phyloP scores from a whole-genome alignment of 495 filamentous ascomycete species.

The Hyaloscypha variabilis region DNA sequence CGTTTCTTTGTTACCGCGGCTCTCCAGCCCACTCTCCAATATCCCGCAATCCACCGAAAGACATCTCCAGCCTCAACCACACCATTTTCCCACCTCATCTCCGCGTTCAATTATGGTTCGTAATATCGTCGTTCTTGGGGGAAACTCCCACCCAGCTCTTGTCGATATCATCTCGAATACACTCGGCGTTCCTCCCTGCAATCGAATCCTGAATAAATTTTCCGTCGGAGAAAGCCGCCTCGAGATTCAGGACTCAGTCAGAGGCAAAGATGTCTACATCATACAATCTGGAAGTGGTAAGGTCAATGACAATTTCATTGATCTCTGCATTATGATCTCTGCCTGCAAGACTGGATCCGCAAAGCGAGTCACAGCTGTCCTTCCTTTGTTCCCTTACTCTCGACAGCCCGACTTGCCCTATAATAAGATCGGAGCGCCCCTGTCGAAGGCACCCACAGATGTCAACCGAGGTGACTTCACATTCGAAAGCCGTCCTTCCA shows the following conservation, averaged over 20 bases:
- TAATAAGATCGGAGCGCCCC: slow-evolving; percentile 88
- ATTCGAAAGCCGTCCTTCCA: slow-evolving; percentile 89
- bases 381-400: slow-evolving; percentile 95
- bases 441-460: slow-evolving; percentile 66
- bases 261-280: slow-evolving; percentile 97
- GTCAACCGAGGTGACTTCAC: slow-evolving; percentile 70
- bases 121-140: slow-evolving; percentile 92
- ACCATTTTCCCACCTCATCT: neutral
- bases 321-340: slow-evolving; percentile 94
- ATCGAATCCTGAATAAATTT: slow-evolving; percentile 87
- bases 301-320: slow-evolving; percentile 95
- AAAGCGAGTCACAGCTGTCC: slow-evolving; percentile 85
- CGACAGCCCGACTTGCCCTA: slow-evolving; percentile 95
- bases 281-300: slow-evolving; percentile 87
- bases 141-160: slow-evolving; percentile 88
- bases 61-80: slow-evolving; percentile 8
- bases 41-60: slow-evolving; percentile 28
- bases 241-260: slow-evolving; percentile 93
- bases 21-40: slow-evolving; percentile 23
- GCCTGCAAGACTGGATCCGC: slow-evolving; percentile 97
- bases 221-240: slow-evolving; percentile 92
- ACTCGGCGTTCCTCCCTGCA: slow-evolving; percentile 81
- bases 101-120: slow-evolving; percentile 73
- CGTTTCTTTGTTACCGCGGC: slow-evolving; percentile 24
- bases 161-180: slow-evolving; percentile 82